phyloP scores from a whole-genome alignment of 257 asterid species.

The Solanum rostratum region DNA sequence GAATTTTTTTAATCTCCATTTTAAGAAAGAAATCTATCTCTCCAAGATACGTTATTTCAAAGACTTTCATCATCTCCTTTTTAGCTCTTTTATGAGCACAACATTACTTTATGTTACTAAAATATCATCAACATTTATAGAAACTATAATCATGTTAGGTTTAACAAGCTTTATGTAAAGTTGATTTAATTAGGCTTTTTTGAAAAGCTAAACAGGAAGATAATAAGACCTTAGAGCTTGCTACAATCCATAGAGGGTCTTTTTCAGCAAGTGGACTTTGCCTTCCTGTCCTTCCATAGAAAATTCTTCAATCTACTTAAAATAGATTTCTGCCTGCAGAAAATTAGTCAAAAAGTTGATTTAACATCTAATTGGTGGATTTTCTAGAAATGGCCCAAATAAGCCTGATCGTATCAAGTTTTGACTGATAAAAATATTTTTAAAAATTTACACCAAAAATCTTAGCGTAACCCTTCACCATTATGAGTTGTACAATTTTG shows the following conservation, averaged over 20 bases:
- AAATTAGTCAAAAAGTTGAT: no score
- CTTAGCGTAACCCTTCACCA: neutral
- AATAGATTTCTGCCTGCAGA: neutral
- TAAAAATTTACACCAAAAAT: neutral
- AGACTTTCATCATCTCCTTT: no score
- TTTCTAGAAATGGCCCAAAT: neutral
- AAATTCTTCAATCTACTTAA: no score
- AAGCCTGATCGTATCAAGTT: no score
- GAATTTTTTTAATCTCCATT: no score
- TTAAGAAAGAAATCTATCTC: no score
- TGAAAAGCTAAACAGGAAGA: neutral
- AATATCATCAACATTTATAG: neutral
- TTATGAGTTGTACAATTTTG: neutral
- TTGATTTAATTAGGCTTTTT: neutral
- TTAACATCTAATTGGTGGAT: neutral
- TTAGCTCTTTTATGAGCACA: neutral
- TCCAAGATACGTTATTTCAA: no score
- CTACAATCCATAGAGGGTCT: neutral
- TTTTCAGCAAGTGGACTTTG: neutral
- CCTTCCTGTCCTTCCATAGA: neutral
- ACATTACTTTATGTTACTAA: neutral
- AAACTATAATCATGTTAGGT: neutral
- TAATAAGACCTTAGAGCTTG: neutral
- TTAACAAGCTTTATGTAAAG: neutral
- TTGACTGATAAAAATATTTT: neutral